Conservation (phyloP, 1,284 basidiomycete genomes). For the Trichosporon ovoides region DNA sequence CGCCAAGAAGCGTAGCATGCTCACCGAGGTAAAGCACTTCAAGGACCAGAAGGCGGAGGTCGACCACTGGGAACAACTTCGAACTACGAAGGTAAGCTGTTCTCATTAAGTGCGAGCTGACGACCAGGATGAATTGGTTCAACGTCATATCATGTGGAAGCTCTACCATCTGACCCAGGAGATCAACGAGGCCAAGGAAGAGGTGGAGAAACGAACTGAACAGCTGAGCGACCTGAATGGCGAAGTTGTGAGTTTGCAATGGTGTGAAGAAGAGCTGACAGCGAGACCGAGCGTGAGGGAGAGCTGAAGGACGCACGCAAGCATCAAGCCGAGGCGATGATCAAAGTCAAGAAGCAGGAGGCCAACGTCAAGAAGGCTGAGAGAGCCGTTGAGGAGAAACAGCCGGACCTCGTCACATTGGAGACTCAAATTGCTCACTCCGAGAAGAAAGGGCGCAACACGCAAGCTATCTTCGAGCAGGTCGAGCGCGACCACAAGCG, state of each 20-base stretch:
- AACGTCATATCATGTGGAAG: constrained; percentile 80
- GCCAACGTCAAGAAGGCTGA: constrained; percentile 73
- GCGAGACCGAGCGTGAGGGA: constrained; percentile 56
- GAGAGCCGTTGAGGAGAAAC: constrained; percentile 77
- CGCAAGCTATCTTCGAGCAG: constrained; percentile 60
- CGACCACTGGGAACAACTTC: constrained; percentile 75
- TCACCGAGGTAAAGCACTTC: constrained; percentile 94
- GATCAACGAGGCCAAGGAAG: constrained; percentile 64
- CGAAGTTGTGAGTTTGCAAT: constrained; percentile 54
- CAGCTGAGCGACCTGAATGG: constrained; percentile 62
- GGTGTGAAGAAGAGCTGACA: neutral
- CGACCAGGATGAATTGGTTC: constrained; percentile 67
- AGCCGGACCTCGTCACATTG: constrained; percentile 70
- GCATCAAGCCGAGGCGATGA: constrained; percentile 72
- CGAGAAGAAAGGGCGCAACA: constrained; percentile 68
- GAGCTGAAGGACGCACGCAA: constrained; percentile 68
- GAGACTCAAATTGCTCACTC: constrained; percentile 86
- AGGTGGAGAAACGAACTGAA: constrained; percentile 67
- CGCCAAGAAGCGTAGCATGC: constrained; percentile 83
- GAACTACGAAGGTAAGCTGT: constrained; percentile 60
- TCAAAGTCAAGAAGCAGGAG: constrained; percentile 67
- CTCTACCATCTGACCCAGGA: constrained; percentile 83
- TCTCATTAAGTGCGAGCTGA: neutral
- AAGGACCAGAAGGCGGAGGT: constrained; percentile 95
- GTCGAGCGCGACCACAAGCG: constrained; percentile 65